A percentile compares a stretch with the other conserved stretches of the same genome.
Evolutionary conservation across 2,329 filamentous ascomycete genomes (phyloP).

Genomic region (Claviceps capensis): DNA sequence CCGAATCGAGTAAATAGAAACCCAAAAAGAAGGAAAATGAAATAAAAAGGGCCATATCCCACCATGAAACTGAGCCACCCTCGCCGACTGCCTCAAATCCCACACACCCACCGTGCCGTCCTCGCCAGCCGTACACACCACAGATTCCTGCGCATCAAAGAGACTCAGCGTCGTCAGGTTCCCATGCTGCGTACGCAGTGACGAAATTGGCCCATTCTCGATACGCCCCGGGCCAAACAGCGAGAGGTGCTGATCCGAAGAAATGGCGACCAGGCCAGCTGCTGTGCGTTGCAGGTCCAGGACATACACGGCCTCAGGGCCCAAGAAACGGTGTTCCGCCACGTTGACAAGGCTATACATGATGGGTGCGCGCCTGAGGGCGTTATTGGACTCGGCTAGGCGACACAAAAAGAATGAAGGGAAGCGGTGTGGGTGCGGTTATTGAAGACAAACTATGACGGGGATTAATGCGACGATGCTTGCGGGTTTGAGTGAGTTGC

Average conservation of each 20-base stretch:
- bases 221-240: constrained; percentile 49
- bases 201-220: constrained; percentile 33
- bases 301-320: constrained; percentile 35
- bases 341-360: constrained; percentile 22
- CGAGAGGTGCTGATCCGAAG: constrained; percentile 57
- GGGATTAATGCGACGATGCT: too few relatives aligned
- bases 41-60: constrained; percentile 14
- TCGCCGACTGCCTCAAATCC: constrained; percentile 41
- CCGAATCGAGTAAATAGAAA: not conserved
- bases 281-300: constrained; percentile 41
- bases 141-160: constrained; percentile 34
- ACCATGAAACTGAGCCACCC: constrained; percentile 33
- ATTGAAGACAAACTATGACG: too few relatives aligned
- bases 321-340: constrained; percentile 17
- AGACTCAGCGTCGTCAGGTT: constrained; percentile 51
- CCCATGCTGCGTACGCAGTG: constrained; percentile 39
- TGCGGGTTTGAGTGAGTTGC: too few relatives aligned
- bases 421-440: too few relatives aligned
- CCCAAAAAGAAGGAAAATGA: not conserved
- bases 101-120: constrained; percentile 54
- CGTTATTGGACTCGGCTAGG: too few relatives aligned
- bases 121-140: constrained; percentile 57
- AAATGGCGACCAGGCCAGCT: constrained; percentile 44
- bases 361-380: not conserved
- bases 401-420: not conserved